Evolutionary conservation across 108 stramenopile genomes (phyloP).

Genomic region (Discostella stelligeroides): DNA sequence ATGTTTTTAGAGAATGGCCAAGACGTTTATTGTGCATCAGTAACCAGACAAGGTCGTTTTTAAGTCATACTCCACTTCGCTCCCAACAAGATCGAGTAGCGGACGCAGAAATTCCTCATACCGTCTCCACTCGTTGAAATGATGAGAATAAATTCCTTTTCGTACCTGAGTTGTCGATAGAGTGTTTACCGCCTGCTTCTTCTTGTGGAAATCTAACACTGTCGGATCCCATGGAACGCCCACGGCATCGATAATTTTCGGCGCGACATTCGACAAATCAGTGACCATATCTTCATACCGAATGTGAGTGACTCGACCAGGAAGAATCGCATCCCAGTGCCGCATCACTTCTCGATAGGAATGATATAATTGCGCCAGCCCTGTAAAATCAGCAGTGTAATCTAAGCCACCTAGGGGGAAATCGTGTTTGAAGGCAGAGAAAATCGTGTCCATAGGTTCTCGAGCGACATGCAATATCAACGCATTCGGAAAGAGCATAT

Average conservation of each 20-base stretch:
- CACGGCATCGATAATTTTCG: conserved; percentile 53
- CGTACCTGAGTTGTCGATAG: conserved; percentile 86
- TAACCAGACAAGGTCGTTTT: conserved; percentile 63
- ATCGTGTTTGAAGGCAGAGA: conserved; percentile 85
- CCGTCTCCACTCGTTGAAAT: conserved; percentile 74
- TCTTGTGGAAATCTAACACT: conserved; percentile 85
- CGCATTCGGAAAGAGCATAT: conserved; percentile 87
- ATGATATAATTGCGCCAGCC: conserved; percentile 73
- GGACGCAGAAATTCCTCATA: conserved; percentile 65
- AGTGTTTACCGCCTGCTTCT: conserved; percentile 89
- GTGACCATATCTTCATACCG: conserved; percentile 87
- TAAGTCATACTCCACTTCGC: conserved; percentile 50
- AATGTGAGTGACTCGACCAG: conserved; percentile 82
- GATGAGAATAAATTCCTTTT: conserved; percentile 77
- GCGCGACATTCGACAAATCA: conserved; percentile 70
- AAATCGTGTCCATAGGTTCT: conserved; percentile 86
- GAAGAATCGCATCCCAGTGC: conserved; percentile 71
- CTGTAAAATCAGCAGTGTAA: conserved; percentile 72
- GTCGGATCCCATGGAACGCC: conserved; percentile 69
- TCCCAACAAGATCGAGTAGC: conserved; percentile 56
- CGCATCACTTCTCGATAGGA: conserved; percentile 79
- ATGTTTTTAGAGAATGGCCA: too few species aligned
- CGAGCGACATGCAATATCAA: conserved; percentile 81
- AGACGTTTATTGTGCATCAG: too few species aligned
- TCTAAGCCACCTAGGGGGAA: conserved; percentile 78